These are phyloP conservation scores for Penicillium digitatum DNA, from an alignment of 2,329 filamentous ascomycete genomes.

Conservation along the genomic window DNA sequence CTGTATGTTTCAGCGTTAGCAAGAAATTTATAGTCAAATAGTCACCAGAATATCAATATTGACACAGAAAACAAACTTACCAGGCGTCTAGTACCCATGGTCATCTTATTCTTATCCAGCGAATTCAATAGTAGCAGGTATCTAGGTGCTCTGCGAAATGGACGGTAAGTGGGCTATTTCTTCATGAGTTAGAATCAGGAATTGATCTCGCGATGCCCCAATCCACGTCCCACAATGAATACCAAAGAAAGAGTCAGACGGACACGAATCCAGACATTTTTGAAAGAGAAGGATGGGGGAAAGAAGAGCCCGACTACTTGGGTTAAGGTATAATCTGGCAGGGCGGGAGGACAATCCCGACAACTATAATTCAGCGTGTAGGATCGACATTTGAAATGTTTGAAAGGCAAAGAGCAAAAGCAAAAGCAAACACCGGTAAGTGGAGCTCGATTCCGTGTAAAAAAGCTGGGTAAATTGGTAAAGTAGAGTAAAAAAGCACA, in stretches of 20 bases:
- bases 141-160: constrained; percentile 1
- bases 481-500: neutral
- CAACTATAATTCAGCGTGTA: constrained; percentile 25
- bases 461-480: constrained; percentile 14
- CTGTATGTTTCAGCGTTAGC: constrained; percentile 3
- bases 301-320: constrained; percentile 34
- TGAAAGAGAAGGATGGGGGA: neutral
- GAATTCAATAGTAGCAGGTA: neutral
- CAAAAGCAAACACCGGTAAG: constrained; percentile 13
- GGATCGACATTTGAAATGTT: constrained; percentile 21
- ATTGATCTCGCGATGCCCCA: constrained; percentile 8
- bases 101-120: constrained; percentile 6
- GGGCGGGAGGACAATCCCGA: constrained; percentile 28
- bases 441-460: constrained; percentile 18
- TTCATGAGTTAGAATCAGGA: constrained; percentile 2
- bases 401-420: constrained; percentile 3
- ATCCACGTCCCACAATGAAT: constrained; percentile 11
- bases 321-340: constrained; percentile 38
- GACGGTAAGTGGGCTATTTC: constrained; percentile 3
- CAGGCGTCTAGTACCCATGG: constrained; percentile 18
- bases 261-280: constrained; percentile 1
- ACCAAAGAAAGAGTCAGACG: neutral
- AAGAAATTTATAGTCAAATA: neutral
- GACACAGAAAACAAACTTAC: constrained; percentile 7
- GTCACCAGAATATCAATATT: neutral